Base-by-base conservation (phyloP, 2,329 filamentous ascomycete genomes). In the Huntiella moniliformis region DNA sequence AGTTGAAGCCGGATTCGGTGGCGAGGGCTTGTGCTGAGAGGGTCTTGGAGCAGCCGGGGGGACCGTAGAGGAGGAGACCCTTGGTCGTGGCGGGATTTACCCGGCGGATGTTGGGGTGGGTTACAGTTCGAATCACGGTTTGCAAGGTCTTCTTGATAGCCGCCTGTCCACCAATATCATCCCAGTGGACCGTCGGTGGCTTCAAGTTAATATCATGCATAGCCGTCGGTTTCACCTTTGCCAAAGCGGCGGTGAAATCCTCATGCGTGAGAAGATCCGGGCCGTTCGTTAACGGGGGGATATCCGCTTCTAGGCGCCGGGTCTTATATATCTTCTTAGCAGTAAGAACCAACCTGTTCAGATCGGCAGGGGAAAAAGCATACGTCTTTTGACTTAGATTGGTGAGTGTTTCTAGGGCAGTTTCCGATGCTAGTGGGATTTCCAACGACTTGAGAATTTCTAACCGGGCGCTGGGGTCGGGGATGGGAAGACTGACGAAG, bases 11-110 rank as follows among this genome's bases (percentile, higher is more conserved):
- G 28, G 83, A 84, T 59, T 92, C 86, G 5, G 85, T 93, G 12
- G 88, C 88, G 54, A 93, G 74, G 22, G 88, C 88, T 58, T 93
- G 86, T 0, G 88, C 88, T 0, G 78, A 85, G 58, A 95, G 74
- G 0, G 88, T 96, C 63, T 96, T 96, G 52, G 86, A 92, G 62
- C 88, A 95, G 3, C 88, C 88, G 0, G 88, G 88, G 0, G 88
- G 88, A 0, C 88, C 88, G 59, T 94, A 95, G 2, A 96, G 71
- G 5, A 96, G 69, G 12, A 94, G 74, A 0, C 87, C 86, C 56
- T 88, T 92, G 47, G 79, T 79, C 0, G 79, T 76, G 31, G 70
- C 70, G 17, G 60, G 63, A 42, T 68, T 63, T 49, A 64, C 58
- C 45, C 57, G 54, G 60, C 4, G 60, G 58, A 44, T 57, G 51